These are phyloP conservation scores for Xylaria sp. DNA, from an alignment of 2,329 filamentous ascomycete species.

Conservation along the genomic window DNA sequence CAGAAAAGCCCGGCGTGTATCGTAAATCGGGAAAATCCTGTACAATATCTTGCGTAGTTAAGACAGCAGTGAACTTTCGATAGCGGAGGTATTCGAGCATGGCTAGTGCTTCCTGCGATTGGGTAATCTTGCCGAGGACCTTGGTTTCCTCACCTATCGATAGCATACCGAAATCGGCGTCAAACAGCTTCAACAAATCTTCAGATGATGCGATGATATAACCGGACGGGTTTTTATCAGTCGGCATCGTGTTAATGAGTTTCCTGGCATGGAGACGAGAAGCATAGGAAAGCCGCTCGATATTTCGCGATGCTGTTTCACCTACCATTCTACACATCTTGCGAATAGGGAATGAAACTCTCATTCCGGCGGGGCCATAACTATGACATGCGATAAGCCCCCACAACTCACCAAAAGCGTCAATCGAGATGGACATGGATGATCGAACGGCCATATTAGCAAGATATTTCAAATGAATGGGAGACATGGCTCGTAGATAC, in stretches of 20 bases:
- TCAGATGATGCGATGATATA: constrained; percentile 93
- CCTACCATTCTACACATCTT: constrained; percentile 93
- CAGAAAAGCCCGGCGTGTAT: constrained; percentile 81
- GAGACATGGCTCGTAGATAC: constrained; percentile 89
- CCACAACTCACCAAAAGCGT: constrained; percentile 87
- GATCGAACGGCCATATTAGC: constrained; percentile 91
- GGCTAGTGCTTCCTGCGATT: constrained; percentile 84
- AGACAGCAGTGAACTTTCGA: constrained; percentile 77
- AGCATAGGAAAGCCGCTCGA: constrained; percentile 87
- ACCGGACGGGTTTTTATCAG: constrained; percentile 82
- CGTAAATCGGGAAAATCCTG: constrained; percentile 83
- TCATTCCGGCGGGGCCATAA: constrained; percentile 81
- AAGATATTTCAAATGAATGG: constrained; percentile 88
- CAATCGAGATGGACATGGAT: constrained; percentile 94
- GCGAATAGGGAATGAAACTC: constrained; percentile 89
- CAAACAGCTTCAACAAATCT: constrained; percentile 83
- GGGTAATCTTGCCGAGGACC: constrained; percentile 77
- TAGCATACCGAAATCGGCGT: constrained; percentile 86
- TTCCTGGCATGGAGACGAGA: constrained; percentile 87
- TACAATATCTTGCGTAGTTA: constrained; percentile 79
- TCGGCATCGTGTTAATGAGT: constrained; percentile 85
- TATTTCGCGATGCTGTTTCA: constrained; percentile 86
- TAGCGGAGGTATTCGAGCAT: constrained; percentile 87
- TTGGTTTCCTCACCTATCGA: constrained; percentile 92
- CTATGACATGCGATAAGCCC: constrained; percentile 88